These are phyloP conservation scores for Sclerotinia glacialis DNA, from an alignment of 2,329 filamentous ascomycete genomes.

Conservation along the genomic window DNA sequence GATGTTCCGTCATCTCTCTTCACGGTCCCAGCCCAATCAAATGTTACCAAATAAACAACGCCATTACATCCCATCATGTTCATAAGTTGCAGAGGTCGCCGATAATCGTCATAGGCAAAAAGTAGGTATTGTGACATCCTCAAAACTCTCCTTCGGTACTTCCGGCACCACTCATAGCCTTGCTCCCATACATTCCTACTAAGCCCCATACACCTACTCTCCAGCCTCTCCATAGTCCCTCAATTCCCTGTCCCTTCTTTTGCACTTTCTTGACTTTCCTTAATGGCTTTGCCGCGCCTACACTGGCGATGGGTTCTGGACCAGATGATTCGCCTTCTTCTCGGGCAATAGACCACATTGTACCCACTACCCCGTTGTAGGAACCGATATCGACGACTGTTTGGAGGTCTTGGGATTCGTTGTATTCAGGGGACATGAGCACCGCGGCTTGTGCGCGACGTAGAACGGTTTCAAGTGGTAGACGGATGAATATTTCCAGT, in stretches of 20 bases:
- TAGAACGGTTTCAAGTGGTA: slow-evolving; percentile 89
- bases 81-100: not conserved
- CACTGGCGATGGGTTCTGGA: slow-evolving; percentile 8
- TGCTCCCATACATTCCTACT: slow-evolving; percentile 51
- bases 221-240: slow-evolving; percentile 57
- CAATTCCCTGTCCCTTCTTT: slow-evolving; percentile 51
- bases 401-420: slow-evolving; percentile 41
- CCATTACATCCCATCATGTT: slow-evolving; percentile 3
- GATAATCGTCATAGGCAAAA: slow-evolving; percentile 11
- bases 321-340: slow-evolving; percentile 70
- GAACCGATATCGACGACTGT: slow-evolving; percentile 76
- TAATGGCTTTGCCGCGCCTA: slow-evolving; percentile 8
- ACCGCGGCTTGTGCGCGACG: slow-evolving; percentile 82
- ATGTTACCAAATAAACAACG: not conserved
- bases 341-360: slow-evolving; percentile 80
- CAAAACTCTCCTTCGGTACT: slow-evolving; percentile 37
- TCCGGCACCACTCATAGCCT: slow-evolving; percentile 35
- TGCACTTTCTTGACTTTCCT: slow-evolving; percentile 26
- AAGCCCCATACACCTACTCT: slow-evolving; percentile 56
- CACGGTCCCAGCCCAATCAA: not conserved
- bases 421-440: slow-evolving; percentile 42
- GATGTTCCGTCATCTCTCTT: not conserved
- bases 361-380: slow-evolving; percentile 85
- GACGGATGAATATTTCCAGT: slow-evolving; percentile 77
- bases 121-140: slow-evolving; percentile 9